Base-by-base conservation (phyloP, 2,329 filamentous ascomycete species). In the Botrytis tulipae region DNA sequence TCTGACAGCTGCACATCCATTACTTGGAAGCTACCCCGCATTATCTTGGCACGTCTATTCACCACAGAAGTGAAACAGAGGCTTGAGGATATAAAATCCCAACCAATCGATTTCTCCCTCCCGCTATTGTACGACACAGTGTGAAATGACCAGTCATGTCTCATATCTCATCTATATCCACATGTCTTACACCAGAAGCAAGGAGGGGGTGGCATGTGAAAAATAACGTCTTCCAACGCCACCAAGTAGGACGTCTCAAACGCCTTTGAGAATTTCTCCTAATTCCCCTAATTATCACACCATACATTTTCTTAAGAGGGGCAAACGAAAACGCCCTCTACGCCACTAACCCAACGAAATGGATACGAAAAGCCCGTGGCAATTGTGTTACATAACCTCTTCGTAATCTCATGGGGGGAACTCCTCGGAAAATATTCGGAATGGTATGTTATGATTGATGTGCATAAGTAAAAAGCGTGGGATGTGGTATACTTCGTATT, bases 11-110 rank as follows among this genome's bases (percentile, higher is more conserved):
- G 22, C 22, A 66, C 63, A 37, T 37, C 6, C 16, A n/a, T 57
- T 35, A 54, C 35, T 54, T 68, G 35, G 18, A 54, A 37, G 32
- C 40, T 54, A 69, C 66, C 48, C 66, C 66, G 66, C 66, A 69
- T 42, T 57, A 20, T 32, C 48, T 68, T 68, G 25, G 48, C n/a
- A 68, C 18, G 29, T 46, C n/a, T 29, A 32, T 25, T 22, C 40
- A 18, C n/a, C 16, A n/a, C 35, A 54, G 32, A 54, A 67, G 65
- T 67, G 65, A 67, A 54, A 67, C 65, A 29, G 46, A 54, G 46
- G 65, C 65, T 54, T 67, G 65, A 67, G 42, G 35, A 54, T 67
- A 54, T 54, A 22, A 54, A 22, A 29, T 40, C 32, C 9, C 16
- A 44, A 29, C 65, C 65, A 67, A 51, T 67, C 3, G 57, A 32